Conservation (phyloP, 169 alveolate genomes). For the Cryptosporidium ryanae region DNA sequence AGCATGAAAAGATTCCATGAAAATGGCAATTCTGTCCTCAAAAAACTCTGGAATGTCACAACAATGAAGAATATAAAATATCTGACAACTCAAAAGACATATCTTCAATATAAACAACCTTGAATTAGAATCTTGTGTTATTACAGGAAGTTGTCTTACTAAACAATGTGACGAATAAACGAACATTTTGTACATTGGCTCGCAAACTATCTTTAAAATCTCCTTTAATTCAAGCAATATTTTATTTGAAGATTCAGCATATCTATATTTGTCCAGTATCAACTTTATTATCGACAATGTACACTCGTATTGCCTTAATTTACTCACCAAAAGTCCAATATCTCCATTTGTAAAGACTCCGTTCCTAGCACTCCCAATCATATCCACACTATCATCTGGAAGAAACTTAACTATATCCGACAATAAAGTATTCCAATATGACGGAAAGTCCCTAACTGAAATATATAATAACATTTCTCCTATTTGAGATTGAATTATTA, state of each 20-base stretch:
- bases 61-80: conserved; percentile 71
- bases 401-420: conserved; percentile 41
- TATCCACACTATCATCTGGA: conserved; percentile 35
- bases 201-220: conserved; percentile 38
- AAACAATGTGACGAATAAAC: conserved; percentile 54
- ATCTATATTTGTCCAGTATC: conserved; percentile 57
- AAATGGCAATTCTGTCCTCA: conserved; percentile 45
- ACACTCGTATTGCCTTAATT: conserved; percentile 29
- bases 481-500: conserved; percentile 50
- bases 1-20: conserved; percentile 64
- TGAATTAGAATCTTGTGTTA: conserved; percentile 15
- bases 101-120: conserved; percentile 23
- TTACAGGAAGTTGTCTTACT: conserved; percentile 17
- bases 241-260: conserved; percentile 68
- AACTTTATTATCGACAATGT: conserved; percentile 48
- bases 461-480: conserved; percentile 68
- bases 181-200: conserved; percentile 64
- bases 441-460: conserved; percentile 57
- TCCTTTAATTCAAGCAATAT: conserved; percentile 46
- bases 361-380: not conserved
- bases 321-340: not conserved
- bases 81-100: conserved; percentile 46
- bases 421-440: conserved; percentile 37
- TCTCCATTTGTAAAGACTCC: conserved; percentile 34
- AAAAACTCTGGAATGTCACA: conserved; percentile 72